phyloP scores from a whole-genome alignment of 2,329 filamentous ascomycete species.

The Monilinia polystroma region DNA sequence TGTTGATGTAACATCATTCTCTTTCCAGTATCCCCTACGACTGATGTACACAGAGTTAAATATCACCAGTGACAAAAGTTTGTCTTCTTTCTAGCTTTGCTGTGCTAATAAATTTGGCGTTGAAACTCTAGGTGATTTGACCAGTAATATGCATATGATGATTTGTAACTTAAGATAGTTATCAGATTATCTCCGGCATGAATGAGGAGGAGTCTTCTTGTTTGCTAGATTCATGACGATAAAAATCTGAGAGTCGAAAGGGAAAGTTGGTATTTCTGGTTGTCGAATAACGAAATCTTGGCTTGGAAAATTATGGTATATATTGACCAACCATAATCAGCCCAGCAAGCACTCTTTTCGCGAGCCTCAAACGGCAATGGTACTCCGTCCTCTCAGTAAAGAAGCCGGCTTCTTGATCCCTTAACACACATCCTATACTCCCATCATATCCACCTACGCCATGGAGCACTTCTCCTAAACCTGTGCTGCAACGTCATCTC shows the following conservation, averaged over 20 bases:
- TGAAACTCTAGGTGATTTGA: not conserved
- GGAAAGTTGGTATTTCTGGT: too few relatives aligned
- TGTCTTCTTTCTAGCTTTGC: not conserved
- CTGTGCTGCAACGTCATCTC: not conserved
- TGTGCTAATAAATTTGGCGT: not conserved
- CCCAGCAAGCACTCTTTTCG: not conserved
- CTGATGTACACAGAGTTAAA: too few relatives aligned
- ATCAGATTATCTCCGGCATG: too few relatives aligned
- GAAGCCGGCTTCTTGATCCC: not conserved
- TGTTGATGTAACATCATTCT: not conserved
- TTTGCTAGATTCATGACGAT: too few relatives aligned
- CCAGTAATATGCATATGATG: too few relatives aligned
- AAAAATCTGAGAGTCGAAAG: too few relatives aligned
- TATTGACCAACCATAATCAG: not conserved
- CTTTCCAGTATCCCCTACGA: not conserved
- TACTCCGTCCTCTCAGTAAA: not conserved
- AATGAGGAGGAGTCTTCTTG: too few relatives aligned
- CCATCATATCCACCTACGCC: not conserved
- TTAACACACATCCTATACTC: not conserved
- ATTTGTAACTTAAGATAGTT: too few relatives aligned
- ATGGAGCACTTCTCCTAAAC: not conserved
- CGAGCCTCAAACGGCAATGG: too few relatives aligned
- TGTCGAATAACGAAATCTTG: not conserved
- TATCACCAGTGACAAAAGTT: not conserved
- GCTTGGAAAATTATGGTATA: not conserved